Conservation (phyloP, 495 filamentous ascomycete genomes). For the Penicillium maclennaniae region DNA sequence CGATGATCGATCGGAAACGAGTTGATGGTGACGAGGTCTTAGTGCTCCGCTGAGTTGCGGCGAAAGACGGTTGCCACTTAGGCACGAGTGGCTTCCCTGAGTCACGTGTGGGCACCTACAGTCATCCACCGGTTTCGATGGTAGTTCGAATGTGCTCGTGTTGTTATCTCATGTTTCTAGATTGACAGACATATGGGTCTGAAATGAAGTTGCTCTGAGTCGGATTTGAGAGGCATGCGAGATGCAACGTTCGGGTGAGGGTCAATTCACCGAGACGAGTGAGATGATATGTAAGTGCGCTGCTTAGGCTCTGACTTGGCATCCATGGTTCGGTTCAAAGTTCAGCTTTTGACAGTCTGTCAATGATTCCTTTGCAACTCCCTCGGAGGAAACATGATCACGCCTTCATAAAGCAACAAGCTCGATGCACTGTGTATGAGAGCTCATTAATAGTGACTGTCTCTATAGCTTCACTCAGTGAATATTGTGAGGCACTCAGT, state of each 20-base stretch:
- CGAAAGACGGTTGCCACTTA: conserved; percentile 37
- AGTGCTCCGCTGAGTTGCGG: conserved; percentile 31
- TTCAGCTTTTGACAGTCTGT: neutral
- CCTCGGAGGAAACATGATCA: neutral
- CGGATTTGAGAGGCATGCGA: neutral
- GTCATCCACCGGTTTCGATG: neutral
- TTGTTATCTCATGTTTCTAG: neutral
- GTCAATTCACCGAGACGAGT: neutral
- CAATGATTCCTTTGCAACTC: neutral
- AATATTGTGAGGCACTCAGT: neutral
- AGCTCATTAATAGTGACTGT: neutral
- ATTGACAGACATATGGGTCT: neutral
- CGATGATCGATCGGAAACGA: conserved; percentile 16
- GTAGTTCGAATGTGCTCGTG: neutral
- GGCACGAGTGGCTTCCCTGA: conserved; percentile 22
- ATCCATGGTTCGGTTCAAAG: neutral
- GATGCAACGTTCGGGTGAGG: neutral
- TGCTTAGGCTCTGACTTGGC: neutral
- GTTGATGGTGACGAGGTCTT: conserved; percentile 15
- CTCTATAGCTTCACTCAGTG: neutral
- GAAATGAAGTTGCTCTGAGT: neutral
- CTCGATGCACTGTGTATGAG: neutral
- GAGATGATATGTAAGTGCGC: neutral
- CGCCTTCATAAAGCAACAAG: neutral
- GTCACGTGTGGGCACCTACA: conserved; percentile 16